A percentile compares a stretch with the other conserved stretches of the same genome.
Conservation (phyloP, 192 early-diverging fungal genomes). For the Irineochytrium annulatum region DNA sequence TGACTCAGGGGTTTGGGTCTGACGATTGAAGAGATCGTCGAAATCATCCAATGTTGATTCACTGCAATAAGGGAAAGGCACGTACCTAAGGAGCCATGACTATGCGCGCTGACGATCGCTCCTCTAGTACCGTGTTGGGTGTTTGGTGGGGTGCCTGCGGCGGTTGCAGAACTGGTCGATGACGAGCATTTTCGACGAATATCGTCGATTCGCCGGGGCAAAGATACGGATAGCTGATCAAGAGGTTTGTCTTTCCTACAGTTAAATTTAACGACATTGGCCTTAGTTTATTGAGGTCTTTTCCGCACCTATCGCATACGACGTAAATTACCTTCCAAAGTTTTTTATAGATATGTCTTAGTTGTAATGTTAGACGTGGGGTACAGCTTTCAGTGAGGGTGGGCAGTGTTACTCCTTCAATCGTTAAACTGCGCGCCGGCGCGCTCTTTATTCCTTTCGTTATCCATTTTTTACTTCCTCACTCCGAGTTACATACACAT, state of each 20-base stretch:
- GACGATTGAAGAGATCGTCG: conserved; percentile 18
- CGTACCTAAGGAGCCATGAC: neutral
- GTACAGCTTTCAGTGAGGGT: no score
- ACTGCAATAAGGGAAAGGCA: conserved; percentile 97
- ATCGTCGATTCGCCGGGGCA: conserved; percentile 85
- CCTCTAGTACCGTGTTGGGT: conserved; percentile 85
- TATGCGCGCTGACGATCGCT: neutral
- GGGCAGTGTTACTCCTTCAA: no score
- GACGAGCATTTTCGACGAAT: conserved; percentile 98
- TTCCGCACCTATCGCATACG: conserved; percentile 28
- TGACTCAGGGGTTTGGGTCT: neutral
- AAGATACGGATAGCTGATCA: conserved; percentile 88
- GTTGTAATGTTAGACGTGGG: no score
- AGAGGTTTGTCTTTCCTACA: conserved; percentile 55
- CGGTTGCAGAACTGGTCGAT: conserved; percentile 92
- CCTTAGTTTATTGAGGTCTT: conserved; percentile 44
- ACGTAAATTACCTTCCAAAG: conserved; percentile 23
- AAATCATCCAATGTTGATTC: conserved; percentile 74
- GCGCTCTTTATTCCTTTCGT: no score
- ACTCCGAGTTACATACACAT: no score
- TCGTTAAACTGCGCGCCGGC: no score
- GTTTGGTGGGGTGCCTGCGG: conserved; percentile 90
- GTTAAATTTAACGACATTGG: neutral
- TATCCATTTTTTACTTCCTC: no score
- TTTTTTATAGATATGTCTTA: no score